Conservation (phyloP, 2,329 filamentous ascomycete genomes). For the Akanthomyces dipterigenus region DNA sequence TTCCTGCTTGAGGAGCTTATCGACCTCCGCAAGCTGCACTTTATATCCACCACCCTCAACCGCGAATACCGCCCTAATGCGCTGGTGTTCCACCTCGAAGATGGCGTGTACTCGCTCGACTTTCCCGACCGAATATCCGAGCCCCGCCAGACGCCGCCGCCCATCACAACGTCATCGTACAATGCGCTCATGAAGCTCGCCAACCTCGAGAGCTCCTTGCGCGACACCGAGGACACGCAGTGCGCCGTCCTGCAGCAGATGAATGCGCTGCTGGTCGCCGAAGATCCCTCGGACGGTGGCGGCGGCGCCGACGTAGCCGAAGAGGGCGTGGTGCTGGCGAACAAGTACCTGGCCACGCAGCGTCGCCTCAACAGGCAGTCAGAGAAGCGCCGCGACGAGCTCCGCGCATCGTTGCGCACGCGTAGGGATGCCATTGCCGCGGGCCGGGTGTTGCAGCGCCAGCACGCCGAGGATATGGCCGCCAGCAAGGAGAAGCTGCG, state of each 20-base stretch:
- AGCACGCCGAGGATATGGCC: slow-evolving; percentile 53
- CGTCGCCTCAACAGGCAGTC: slow-evolving; percentile 58
- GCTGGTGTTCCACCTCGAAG: slow-evolving; percentile 75
- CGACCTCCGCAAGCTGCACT: slow-evolving; percentile 67
- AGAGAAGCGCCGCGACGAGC: slow-evolving; percentile 57
- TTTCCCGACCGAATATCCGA: slow-evolving; percentile 46
- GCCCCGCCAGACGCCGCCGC: slow-evolving; percentile 37
- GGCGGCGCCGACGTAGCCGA: slow-evolving; percentile 41
- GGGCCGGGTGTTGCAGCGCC: slow-evolving; percentile 54
- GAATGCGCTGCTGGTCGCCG: slow-evolving; percentile 45
- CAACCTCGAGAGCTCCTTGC: slow-evolving; percentile 83
- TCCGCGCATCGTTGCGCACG: slow-evolving; percentile 58
- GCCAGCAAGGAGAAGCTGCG: slow-evolving; percentile 54
- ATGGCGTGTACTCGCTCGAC: slow-evolving; percentile 80
- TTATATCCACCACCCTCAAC: slow-evolving; percentile 64
- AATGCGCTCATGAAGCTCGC: slow-evolving; percentile 81
- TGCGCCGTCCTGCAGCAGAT: slow-evolving; percentile 73
- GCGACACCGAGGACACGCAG: slow-evolving; percentile 76
- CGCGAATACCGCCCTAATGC: slow-evolving; percentile 75
- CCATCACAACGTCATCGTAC: slow-evolving; percentile 67
- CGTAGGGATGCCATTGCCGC: slow-evolving; percentile 61
- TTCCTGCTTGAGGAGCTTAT: slow-evolving; percentile 67
- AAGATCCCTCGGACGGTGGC: slow-evolving; percentile 33
- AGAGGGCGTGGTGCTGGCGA: slow-evolving; percentile 41
- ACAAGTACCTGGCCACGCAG: slow-evolving; percentile 54